Evolutionary conservation across 2,329 filamentous ascomycete species (phyloP).

Genomic region (Scedosporium apiospermum): DNA sequence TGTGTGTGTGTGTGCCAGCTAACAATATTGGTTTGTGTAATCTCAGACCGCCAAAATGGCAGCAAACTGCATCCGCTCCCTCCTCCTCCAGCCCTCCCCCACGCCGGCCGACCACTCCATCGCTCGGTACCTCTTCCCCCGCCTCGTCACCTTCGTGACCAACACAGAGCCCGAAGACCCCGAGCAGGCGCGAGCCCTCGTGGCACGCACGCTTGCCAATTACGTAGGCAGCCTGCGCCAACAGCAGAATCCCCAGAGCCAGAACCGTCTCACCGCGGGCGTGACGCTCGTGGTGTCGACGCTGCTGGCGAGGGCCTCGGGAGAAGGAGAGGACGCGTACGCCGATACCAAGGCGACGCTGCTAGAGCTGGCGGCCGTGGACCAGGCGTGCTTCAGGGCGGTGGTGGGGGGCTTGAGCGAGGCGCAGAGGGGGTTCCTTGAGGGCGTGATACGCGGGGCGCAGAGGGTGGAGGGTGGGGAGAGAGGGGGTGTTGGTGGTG

Average conservation of each 20-base stretch:
- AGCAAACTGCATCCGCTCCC: conserved; percentile 77
- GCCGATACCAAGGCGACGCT: conserved; percentile 67
- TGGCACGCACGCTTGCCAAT: conserved; percentile 67
- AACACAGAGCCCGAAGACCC: conserved; percentile 66
- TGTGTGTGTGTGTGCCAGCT: conserved; percentile 6
- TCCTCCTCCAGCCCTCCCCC: conserved; percentile 58
- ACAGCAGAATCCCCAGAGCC: conserved; percentile 17
- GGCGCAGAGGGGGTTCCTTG: conserved; percentile 66
- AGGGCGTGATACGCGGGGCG: conserved; percentile 65
- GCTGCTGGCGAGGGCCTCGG: conserved; percentile 61
- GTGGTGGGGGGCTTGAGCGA: conserved; percentile 63
- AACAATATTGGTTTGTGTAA: conserved; percentile 10
- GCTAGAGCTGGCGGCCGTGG: conserved; percentile 68
- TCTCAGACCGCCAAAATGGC: conserved; percentile 73
- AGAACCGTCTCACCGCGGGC: conserved; percentile 43
- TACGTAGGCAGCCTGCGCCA: conserved; percentile 44
- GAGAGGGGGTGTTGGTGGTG: conserved; percentile 30
- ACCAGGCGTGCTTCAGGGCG: conserved; percentile 63
- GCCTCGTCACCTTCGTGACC: conserved; percentile 66
- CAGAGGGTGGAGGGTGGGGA: conserved; percentile 29
- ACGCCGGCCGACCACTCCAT: conserved; percentile 63
- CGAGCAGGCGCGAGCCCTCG: conserved; percentile 60
- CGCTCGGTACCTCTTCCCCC: conserved; percentile 63
- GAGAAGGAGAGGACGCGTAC: conserved; percentile 52
- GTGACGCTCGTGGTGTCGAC: conserved; percentile 71